Evolutionary conservation across 768 basidiomycete species (phyloP).

Genomic region (Mycena alexandri): DNA sequence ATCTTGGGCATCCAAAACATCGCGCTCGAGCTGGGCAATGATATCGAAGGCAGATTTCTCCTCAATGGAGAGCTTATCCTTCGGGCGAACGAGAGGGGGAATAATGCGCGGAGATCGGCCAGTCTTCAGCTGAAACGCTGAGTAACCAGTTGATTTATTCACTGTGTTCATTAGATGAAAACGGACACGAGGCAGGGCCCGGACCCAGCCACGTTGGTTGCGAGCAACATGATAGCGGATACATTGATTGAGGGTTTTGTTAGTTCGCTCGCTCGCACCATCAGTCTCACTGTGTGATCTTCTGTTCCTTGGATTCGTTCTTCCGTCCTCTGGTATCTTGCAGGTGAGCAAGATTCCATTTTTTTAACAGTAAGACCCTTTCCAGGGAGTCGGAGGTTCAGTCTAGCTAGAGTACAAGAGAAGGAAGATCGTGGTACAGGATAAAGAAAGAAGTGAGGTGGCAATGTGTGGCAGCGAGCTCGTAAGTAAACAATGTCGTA

Average conservation of each 20-base stretch:
- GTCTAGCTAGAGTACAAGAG: too few species aligned
- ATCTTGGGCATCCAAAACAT: conserved; percentile 44
- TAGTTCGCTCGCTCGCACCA: not conserved
- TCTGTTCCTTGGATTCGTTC: too few species aligned
- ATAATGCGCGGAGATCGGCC: not conserved
- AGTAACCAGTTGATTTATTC: not conserved
- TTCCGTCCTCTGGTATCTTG: too few species aligned
- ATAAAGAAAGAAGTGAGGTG: too few species aligned
- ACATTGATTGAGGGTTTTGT: not conserved
- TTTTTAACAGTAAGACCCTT: too few species aligned
- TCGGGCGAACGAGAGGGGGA: too few species aligned
- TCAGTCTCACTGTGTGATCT: too few species aligned
- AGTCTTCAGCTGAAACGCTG: not conserved
- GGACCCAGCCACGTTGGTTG: conserved; percentile 5
- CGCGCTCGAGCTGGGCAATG: conserved; percentile 13
- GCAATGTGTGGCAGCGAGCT: too few species aligned
- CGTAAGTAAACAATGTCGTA: too few species aligned
- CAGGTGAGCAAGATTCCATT: too few species aligned
- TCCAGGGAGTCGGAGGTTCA: too few species aligned
- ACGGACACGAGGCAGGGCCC: not conserved
- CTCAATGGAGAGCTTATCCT: not conserved
- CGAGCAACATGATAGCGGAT: not conserved
- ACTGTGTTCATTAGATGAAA: not conserved
- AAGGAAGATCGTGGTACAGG: too few species aligned
- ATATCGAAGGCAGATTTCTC: not conserved